phyloP scores from a whole-genome alignment of 306 rosid genomes.

The Rubus idaeus region DNA sequence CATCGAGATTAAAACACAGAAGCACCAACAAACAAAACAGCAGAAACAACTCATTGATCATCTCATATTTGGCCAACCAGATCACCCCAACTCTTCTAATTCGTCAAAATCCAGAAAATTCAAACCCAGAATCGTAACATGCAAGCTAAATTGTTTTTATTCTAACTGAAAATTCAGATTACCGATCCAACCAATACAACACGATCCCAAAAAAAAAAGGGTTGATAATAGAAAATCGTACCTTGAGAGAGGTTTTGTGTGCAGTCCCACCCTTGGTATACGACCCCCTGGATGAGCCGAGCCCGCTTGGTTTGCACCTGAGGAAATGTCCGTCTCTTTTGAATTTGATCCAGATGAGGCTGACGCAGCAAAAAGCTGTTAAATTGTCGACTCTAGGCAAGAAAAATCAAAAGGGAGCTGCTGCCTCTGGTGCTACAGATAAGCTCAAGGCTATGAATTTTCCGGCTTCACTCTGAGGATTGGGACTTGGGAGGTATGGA shows the following conservation, averaged over 20 bases:
- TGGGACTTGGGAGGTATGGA: conserved; percentile 72
- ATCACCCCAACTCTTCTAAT: too few relatives aligned
- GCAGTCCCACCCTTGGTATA: conserved; percentile 27
- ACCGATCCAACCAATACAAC: too few relatives aligned
- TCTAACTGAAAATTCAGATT: too few relatives aligned
- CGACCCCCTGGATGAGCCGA: conserved; percentile 75
- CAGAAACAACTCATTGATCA: too few relatives aligned
- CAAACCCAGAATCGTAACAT: conserved; percentile 13
- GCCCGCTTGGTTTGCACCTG: conserved; percentile 78
- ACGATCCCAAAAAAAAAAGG: too few relatives aligned
- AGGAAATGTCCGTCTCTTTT: conserved; percentile 77
- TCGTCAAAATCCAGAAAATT: too few relatives aligned
- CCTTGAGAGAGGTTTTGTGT: too few relatives aligned
- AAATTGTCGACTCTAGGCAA: conserved; percentile 28
- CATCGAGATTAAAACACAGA: too few relatives aligned
- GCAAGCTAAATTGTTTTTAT: too few relatives aligned
- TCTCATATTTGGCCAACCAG: too few relatives aligned
- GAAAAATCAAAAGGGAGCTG: conserved; percentile 44
- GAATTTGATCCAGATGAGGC: conserved; percentile 86
- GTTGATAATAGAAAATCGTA: too few relatives aligned
- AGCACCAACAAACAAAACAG: too few relatives aligned
- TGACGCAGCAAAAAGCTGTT: conserved; percentile 42
- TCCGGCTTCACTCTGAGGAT: conserved; percentile 61
- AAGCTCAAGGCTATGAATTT: conserved; percentile 84
- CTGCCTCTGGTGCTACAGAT: conserved; percentile 30